Evolutionary conservation across 2,329 filamentous ascomycete genomes (phyloP), one percentile per base, ranked within the genome.

Genomic region (Paecilomyces sp.): DNA sequence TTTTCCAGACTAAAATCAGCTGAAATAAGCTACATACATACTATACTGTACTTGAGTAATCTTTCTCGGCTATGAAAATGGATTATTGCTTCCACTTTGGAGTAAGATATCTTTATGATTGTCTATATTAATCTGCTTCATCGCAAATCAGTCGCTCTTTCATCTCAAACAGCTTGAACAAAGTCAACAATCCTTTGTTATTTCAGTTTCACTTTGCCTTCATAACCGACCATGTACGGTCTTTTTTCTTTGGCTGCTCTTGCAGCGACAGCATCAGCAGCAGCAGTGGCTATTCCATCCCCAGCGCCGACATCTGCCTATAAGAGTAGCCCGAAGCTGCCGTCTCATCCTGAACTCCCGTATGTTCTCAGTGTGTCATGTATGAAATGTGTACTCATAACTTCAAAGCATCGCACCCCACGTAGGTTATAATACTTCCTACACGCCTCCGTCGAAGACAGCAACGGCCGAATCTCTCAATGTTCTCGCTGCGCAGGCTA

Each of bases 361-460:
- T 22, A 62, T 62, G n/a, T 58, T 58, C n/a, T 56, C 41, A 31
- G 28, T 50, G 5, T 66, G 64, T 30, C 51, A 57, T n/a, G 62
- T 58, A 3, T 54, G 24, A 15, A 61, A 61, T 11, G 58, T 47
- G n/a, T 47, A 47, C 36, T 47, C 13, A 18, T 47, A 8, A 47
- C 5, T 7, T 47, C 4, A 5, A 47, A n/a, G 36, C 3, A 18
- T 18, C 4, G 36, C 36, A 18, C 15, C 15, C 6, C 36, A 47
- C n/a, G 36, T 8, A n/a, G 36, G 36, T 3, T 8, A 47, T 18
- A n/a, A 47, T 47, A 15, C n/a, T 41, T 41, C n/a, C 11, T 41
- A 5, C 34, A 65, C 18, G 64, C 61, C 5, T 57, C 22, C 25
- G 55, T 51, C 18, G 61, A 65, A 12, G 60, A 64, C 18, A 59